A percentile compares a stretch with the other conserved stretches of the same genome.
Evolutionary conservation across 2,329 filamentous ascomycete genomes (phyloP).

Genomic region (Elsinoe arachidis): DNA sequence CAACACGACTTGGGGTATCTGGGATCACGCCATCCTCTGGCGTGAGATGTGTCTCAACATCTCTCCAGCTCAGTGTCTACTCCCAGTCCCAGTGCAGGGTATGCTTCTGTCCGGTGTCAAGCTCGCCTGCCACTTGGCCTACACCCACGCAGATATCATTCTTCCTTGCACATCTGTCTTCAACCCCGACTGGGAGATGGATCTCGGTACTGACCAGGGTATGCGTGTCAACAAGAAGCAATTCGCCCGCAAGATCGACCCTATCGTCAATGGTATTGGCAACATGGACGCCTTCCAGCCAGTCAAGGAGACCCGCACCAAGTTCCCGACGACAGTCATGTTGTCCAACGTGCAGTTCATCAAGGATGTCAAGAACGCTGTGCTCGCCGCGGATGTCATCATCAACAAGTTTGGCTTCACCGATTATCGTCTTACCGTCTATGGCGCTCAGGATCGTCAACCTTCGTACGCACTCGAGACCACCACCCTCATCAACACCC

Average conservation of each 20-base stretch:
- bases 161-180: constrained; percentile 53
- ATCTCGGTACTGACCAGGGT: constrained; percentile 52
- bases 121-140: constrained; percentile 33
- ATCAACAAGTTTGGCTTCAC: constrained; percentile 58
- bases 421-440: constrained; percentile 55
- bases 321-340: constrained; percentile 56
- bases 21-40: constrained; percentile 52
- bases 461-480: constrained; percentile 53
- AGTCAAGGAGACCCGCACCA: constrained; percentile 50
- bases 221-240: constrained; percentile 48
- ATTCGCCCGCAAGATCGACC: constrained; percentile 53
- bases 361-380: constrained; percentile 58
- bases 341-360: constrained; percentile 51
- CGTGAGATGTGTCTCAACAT: constrained; percentile 33
- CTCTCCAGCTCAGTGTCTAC: constrained; percentile 33
- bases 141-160: constrained; percentile 50
- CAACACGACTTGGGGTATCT: constrained; percentile 47
- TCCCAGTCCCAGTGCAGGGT: constrained; percentile 34
- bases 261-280: constrained; percentile 56
- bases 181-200: constrained; percentile 56
- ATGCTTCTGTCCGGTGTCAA: constrained; percentile 33
- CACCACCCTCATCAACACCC: constrained; percentile 50
- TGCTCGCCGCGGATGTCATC: constrained; percentile 56
- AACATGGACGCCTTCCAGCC: constrained; percentile 57
- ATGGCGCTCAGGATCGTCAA: constrained; percentile 55